Evolutionary conservation across 2,329 filamentous ascomycete genomes (phyloP).

Genomic region (Gliomastix tumulicola): DNA sequence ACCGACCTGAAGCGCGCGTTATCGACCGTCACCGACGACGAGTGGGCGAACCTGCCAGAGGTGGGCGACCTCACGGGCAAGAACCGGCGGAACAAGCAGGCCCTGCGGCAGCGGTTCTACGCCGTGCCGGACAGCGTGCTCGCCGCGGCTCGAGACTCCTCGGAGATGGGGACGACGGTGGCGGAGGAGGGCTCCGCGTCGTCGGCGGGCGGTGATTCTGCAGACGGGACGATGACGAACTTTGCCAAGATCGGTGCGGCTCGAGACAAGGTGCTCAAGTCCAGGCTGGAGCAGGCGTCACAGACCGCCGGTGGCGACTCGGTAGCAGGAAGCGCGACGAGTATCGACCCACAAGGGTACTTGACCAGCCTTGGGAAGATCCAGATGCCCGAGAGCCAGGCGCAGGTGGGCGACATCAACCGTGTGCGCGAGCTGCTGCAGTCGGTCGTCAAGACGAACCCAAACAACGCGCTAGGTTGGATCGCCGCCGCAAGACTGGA

Average conservation of each 20-base stretch:
- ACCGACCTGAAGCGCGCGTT: constrained; percentile 90
- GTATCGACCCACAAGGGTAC: constrained; percentile 92
- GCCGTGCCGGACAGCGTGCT: constrained; percentile 95
- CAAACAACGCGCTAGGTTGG: constrained; percentile 90
- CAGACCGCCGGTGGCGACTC: constrained; percentile 59
- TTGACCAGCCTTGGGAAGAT: constrained; percentile 85
- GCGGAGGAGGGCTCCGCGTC: constrained; percentile 63
- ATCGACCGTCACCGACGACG: constrained; percentile 82
- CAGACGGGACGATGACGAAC: constrained; percentile 92
- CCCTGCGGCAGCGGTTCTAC: constrained; percentile 80
- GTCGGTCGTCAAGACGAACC: constrained; percentile 95
- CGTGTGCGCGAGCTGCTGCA: constrained; percentile 88
- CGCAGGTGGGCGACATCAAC: constrained; percentile 90
- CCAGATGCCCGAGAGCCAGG: constrained; percentile 69
- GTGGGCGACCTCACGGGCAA: constrained; percentile 95
- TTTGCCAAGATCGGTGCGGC: constrained; percentile 97
- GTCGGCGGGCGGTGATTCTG: constrained; percentile 25
- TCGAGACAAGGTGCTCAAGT: constrained; percentile 90
- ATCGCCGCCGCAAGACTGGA: constrained; percentile 90
- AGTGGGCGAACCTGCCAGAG: constrained; percentile 93
- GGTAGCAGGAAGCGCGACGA: constrained; percentile 73
- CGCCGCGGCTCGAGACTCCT: constrained; percentile 72
- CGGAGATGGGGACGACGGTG: constrained; percentile 83
- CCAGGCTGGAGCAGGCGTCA: constrained; percentile 86
- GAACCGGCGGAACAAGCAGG: constrained; percentile 79